phyloP scores from a whole-genome alignment of 2,329 filamentous ascomycete genomes.

The Neoarthrinium moseri region DNA sequence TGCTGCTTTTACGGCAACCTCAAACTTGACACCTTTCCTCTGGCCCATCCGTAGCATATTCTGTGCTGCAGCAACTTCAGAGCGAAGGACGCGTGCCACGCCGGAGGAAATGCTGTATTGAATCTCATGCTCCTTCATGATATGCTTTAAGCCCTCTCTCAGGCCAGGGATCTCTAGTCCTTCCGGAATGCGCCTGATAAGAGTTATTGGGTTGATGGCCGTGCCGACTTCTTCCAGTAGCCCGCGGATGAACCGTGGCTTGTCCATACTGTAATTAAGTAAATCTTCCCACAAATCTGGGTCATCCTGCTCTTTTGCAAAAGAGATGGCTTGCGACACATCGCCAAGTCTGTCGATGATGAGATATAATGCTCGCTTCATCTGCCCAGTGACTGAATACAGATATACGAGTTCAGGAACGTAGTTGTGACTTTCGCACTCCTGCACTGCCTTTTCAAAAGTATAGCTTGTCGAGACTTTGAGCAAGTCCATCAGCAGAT shows the following conservation, averaged over 20 bases:
- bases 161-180: conserved; percentile 90
- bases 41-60: conserved; percentile 76
- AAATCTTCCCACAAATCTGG: conserved; percentile 93
- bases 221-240: conserved; percentile 93
- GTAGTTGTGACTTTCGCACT: conserved; percentile 80
- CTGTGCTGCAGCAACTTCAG: conserved; percentile 85
- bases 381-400: conserved; percentile 91
- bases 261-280: conserved; percentile 95
- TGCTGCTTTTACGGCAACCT: conserved; percentile 54
- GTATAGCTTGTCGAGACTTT: conserved; percentile 82
- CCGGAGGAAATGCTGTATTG: conserved; percentile 90
- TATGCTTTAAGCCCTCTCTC: conserved; percentile 80
- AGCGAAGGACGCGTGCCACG: conserved; percentile 80
- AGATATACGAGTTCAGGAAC: conserved; percentile 94
- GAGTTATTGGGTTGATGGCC: conserved; percentile 84
- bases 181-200: conserved; percentile 88
- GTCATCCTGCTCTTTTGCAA: conserved; percentile 91
- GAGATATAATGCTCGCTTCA: conserved; percentile 84
- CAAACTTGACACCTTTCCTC: conserved; percentile 84
- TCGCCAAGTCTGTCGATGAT: conserved; percentile 93
- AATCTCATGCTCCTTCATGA: conserved; percentile 94
- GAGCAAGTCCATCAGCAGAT: conserved; percentile 82
- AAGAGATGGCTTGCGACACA: conserved; percentile 88
- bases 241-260: conserved; percentile 89
- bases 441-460: conserved; percentile 75